phyloP scores from a whole-genome alignment of 106 monocot genomes.

The Ottelia alismoides region DNA sequence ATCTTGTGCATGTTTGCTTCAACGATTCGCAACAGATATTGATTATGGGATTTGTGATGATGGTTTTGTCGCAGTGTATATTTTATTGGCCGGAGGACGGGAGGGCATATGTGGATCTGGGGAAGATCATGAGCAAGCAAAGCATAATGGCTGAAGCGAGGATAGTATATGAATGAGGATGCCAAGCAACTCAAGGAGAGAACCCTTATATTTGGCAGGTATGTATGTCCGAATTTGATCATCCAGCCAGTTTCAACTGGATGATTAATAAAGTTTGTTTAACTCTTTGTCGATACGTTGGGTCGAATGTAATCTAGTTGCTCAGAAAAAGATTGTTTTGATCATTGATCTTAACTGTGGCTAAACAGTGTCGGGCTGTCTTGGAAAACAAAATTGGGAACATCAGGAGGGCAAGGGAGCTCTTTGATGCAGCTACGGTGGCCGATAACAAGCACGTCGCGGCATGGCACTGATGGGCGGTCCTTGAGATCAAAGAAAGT shows the following conservation, averaged over 20 bases:
- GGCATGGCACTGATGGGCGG: constrained; percentile 99
- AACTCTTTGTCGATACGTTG: background rate
- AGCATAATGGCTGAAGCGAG: constrained; percentile 66
- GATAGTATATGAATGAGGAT: constrained; percentile 77
- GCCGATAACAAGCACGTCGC: constrained; percentile 87
- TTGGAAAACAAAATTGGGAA: constrained; percentile 81
- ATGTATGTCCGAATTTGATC: no score
- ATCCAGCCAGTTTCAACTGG: no score
- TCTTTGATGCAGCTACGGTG: constrained; percentile 96
- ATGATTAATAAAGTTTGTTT: no score
- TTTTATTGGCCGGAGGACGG: constrained; percentile 97
- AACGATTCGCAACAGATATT: no score
- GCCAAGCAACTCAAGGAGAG: constrained; percentile 98
- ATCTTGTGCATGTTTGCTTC: no score
- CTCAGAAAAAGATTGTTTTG: no score
- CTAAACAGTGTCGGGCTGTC: constrained; percentile 86
- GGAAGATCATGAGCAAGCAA: constrained; percentile 83
- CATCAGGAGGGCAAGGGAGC: constrained; percentile 68
- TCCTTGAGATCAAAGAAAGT: constrained; percentile 86
- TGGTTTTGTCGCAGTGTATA: constrained; percentile 43
- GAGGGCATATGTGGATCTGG: constrained; percentile 80
- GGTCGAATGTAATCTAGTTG: background rate
- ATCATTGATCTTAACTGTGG: no score
- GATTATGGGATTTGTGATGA: no score
- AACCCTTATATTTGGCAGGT: constrained; percentile 99